These are phyloP conservation scores for Xerophyta viscosa DNA, from an alignment of 106 monocot species.

Conservation along the genomic window DNA sequence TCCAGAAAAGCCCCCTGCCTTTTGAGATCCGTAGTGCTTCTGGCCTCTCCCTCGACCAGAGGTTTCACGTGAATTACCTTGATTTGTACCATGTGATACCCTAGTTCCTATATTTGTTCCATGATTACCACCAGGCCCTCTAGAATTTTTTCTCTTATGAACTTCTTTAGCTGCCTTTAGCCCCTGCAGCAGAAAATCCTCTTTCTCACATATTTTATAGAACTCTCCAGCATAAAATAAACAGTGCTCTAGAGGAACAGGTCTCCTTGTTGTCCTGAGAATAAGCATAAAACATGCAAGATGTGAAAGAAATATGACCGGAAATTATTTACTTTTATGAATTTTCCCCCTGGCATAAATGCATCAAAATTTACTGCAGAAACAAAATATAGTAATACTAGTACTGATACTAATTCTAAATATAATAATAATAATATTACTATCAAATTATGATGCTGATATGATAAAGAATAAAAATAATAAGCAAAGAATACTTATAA, in stretches of 20 bases:
- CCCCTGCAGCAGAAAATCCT: constrained; percentile 63
- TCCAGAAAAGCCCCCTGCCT: constrained; percentile 14
- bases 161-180: constrained; percentile 65
- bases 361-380: too few species aligned
- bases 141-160: constrained; percentile 59
- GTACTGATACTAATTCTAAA: too few species aligned
- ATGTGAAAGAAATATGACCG: too few species aligned
- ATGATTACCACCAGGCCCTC: constrained; percentile 16
- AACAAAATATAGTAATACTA: too few species aligned
- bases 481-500: too few species aligned
- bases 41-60: constrained; percentile 44
- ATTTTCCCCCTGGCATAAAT: too few species aligned
- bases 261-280: constrained; percentile 73
- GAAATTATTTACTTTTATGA: too few species aligned
- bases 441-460: too few species aligned
- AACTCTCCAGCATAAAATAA: constrained; percentile 89
- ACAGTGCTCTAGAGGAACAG: constrained; percentile 94
- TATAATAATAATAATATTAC: too few species aligned
- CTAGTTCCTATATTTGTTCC: constrained; percentile 17
- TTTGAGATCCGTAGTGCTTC: constrained; percentile 43
- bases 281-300: not conserved
- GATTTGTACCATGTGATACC: constrained; percentile 26
- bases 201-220: constrained; percentile 78
- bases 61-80: constrained; percentile 36
- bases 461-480: too few species aligned